Percentiles rank a stretch among this genome's conserved stretches.
Evolutionary conservation across 2,329 filamentous ascomycete genomes (phyloP).

Genomic region (Dothiorella sarmentorum): DNA sequence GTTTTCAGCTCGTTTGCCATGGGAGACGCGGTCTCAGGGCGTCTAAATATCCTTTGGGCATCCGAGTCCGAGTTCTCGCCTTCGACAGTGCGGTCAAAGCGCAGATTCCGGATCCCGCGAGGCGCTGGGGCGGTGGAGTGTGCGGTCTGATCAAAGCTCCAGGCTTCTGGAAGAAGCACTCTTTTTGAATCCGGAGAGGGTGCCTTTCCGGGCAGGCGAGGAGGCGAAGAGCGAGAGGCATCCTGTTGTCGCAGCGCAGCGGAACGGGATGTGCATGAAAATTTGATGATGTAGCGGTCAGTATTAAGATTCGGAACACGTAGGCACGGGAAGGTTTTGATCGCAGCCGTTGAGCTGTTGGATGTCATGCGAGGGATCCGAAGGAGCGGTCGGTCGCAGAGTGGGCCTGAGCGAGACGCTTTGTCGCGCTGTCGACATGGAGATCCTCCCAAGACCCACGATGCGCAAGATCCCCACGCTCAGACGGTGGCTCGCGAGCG

Average conservation of each 20-base stretch:
- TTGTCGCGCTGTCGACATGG: conserved; percentile 14
- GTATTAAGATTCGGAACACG: neutral
- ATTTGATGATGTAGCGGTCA: conserved; percentile 9
- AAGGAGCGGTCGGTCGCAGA: conserved; percentile 11
- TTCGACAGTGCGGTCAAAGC: conserved; percentile 14
- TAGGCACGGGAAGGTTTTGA: conserved; percentile 6
- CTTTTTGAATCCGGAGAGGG: neutral
- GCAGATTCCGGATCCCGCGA: conserved; percentile 10
- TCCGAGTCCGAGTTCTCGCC: conserved; percentile 1
- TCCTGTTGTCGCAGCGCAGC: neutral
- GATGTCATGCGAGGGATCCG: conserved; percentile 12
- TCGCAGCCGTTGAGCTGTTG: conserved; percentile 8
- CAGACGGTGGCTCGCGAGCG: conserved; percentile 2
- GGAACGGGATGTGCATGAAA: conserved; percentile 11
- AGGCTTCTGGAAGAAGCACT: conserved; percentile 13
- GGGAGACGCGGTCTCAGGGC: neutral
- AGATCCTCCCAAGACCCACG: conserved; percentile 14
- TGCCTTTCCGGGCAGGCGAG: neutral
- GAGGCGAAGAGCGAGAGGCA: neutral
- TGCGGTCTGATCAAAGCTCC: conserved; percentile 10
- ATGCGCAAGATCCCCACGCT: conserved; percentile 13
- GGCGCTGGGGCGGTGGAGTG: conserved; percentile 2
- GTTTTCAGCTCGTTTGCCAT: neutral
- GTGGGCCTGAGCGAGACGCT: conserved; percentile 12
- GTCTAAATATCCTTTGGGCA: neutral